phyloP scores from a whole-genome alignment of 768 basidiomycete species.

The Imleria badia region DNA sequence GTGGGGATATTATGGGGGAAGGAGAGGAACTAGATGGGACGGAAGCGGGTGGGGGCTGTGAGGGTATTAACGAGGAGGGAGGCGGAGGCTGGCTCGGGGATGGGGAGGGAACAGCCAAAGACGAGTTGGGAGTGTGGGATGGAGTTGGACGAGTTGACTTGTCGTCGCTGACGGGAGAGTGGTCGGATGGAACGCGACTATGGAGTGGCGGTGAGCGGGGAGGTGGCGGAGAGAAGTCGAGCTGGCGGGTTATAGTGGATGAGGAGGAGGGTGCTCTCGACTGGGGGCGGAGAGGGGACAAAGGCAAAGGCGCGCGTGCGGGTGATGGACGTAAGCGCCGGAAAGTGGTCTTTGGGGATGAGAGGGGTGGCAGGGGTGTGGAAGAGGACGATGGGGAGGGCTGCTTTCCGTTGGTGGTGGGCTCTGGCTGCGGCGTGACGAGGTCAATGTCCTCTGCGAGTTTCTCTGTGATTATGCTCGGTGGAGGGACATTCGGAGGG shows the following conservation, averaged over 20 bases:
- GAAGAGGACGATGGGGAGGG: constrained; percentile 10
- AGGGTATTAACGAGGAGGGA: constrained; percentile 3
- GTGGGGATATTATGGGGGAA: constrained; percentile 27
- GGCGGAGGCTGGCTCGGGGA: constrained; percentile 8
- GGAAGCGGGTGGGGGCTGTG: constrained; percentile 10
- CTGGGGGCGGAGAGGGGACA: constrained; percentile 37
- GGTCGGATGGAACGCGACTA: constrained; percentile 35
- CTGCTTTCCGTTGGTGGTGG: constrained; percentile 10
- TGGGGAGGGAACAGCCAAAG: background rate
- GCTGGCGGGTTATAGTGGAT: constrained; percentile 22
- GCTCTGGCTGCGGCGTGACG: background rate
- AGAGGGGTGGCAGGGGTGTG: background rate
- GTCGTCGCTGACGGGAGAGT: constrained; percentile 19
- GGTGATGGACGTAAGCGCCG: constrained; percentile 43
- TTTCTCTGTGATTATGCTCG: constrained; percentile 17
- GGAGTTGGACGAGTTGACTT: constrained; percentile 5
- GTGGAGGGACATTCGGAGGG: constrained; percentile 21
- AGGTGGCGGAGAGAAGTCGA: constrained; percentile 20
- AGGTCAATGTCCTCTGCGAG: constrained; percentile 2
- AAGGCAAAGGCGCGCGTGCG: constrained; percentile 22
- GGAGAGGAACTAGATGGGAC: constrained; percentile 13
- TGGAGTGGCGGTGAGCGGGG: constrained; percentile 28
- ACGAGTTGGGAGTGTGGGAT: constrained; percentile 12
- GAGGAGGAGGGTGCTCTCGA: constrained; percentile 19
- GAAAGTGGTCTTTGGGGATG: constrained; percentile 43